Conservation (phyloP, 2,329 filamentous ascomycete genomes). For the Pseudonectria buxi region DNA sequence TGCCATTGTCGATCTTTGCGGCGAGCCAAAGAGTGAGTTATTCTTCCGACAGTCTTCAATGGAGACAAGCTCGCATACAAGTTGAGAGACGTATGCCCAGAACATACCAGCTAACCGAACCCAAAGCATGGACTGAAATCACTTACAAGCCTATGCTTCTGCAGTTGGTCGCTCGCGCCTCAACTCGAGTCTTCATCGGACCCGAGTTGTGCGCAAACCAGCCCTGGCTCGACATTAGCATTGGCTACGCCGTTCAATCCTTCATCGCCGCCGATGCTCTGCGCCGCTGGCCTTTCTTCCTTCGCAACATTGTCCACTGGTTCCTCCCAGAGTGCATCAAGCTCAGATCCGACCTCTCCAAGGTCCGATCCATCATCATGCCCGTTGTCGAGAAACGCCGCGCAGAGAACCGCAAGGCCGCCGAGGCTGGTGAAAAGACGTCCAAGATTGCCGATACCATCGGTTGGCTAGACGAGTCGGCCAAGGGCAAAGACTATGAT, state of each 20-base stretch:
- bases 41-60: too few relatives aligned
- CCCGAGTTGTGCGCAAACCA: conserved; percentile 33
- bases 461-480: conserved; percentile 47
- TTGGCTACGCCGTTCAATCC: conserved; percentile 37
- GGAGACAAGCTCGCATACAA: too few relatives aligned
- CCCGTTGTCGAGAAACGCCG: conserved; percentile 41
- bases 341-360: conserved; percentile 11
- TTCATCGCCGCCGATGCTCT: conserved; percentile 25
- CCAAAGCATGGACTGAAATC: too few relatives aligned
- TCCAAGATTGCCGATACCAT: conserved; percentile 39
- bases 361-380: conserved; percentile 6
- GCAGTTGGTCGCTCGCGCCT: conserved; percentile 3
- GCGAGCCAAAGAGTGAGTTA: too few relatives aligned
- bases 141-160: too few relatives aligned
- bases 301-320: conserved; percentile 42
- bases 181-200: conserved; percentile 34
- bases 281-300: conserved; percentile 34
- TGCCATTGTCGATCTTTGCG: too few relatives aligned
- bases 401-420: conserved; percentile 25
- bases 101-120: too few relatives aligned
- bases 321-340: conserved; percentile 32
- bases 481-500: conserved; percentile 14
- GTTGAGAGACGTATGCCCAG: too few relatives aligned
- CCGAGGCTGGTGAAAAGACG: conserved; percentile 1
- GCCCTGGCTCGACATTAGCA: conserved; percentile 38